Base-by-base conservation (phyloP, 2,329 filamentous ascomycete genomes). In the Aspergillus eucalypticola region DNA sequence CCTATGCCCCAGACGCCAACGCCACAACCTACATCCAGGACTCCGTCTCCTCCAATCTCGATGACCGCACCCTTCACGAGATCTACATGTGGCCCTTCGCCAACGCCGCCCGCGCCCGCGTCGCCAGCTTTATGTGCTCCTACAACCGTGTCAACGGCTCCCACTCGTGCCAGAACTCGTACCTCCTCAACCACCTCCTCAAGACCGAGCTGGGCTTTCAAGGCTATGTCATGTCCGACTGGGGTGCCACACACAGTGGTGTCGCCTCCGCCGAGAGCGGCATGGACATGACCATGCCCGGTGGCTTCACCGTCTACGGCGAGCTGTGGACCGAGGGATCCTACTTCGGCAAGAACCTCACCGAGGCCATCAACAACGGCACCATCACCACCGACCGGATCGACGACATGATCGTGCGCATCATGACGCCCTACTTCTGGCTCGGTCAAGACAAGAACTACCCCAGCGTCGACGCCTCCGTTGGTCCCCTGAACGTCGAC, bases 21-120 rank as follows among this genome's bases (percentile, higher is more conserved):
- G 5, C 42, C 6, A 63, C 60, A 2, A 58, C 60, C 44, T 60
- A 66, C 42, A 59, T 65, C 17, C 62, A 66, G 8, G 62, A 69
- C 5, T 64, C 66, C 2, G 58, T 69, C 83, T 69, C 64, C 13
- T 67, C 68, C 35, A 89, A 89, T 66, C 80, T 91, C 17, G 88
- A 90, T 60, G 90, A 92, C 73, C 85, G 89, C 63, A 88, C 89
- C 0, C 78, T 92, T 71, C 90, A 92, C 68, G 90, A 92, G 73
- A 75, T 91, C 4, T 93, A 92, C 70, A 78, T 88, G 29, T 92
- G 90, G 90, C 90, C 90, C 0, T 93, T 92, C 69, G 88, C 84
- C 25, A 89, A 92, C 69, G 88, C 88, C 1, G 84, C 91, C 56
- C 82, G 81, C 58, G 88, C 88, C 8, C 88, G 88, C 10, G 87